Evolutionary conservation across 2,329 filamentous ascomycete genomes (phyloP), one percentile per base, ranked within the genome.

Genomic region (Gremmenia infestans): DNA sequence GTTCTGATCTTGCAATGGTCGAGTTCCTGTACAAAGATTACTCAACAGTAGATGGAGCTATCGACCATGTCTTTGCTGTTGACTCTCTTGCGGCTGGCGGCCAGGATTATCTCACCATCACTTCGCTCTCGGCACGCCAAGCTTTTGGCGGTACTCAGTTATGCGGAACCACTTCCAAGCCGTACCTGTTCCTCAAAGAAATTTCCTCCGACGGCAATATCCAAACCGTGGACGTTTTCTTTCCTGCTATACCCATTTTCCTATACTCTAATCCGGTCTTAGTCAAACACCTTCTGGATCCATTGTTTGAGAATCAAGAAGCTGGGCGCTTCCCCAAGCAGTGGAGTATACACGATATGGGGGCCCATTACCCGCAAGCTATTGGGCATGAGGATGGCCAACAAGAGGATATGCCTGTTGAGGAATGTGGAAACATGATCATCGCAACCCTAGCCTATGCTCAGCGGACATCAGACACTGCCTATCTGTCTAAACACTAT

Each of bases 181-280:
- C 87, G 0, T 80, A 92, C 52, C 73, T 96, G 14, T 96, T 96
- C 73, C 73, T 95, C 53, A 96, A 96, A 70, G 91, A 96, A 69
- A 95, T 96, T 65, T 91, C 87, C 60, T 93, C 88, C 3, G 87
- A 95, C 68, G 90, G 91, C 42, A 93, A 96, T 64, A 86, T 85
- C 62, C 89, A 95, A 69, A 96, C 91, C 0, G 90, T 95, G 22
- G 89, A 94, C 72, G 89, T 96, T 61, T 91, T 95, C 61, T 95
- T 91, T 74, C 90, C 90, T 0, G 81, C 89, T 0, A 88, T 88
- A 70, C 89, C 90, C 0, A 87, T 94, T 71, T 86, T 94, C 72
- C 79, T 93, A 60, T 96, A 94, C 69, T 83, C 88, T 1, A 93
- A 94, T 71, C 82, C 85, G 0, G 72, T 78, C 0, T 69, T 86